phyloP scores from a whole-genome alignment of 2,329 filamentous ascomycete genomes.

The Aspergillus viridinutans region DNA sequence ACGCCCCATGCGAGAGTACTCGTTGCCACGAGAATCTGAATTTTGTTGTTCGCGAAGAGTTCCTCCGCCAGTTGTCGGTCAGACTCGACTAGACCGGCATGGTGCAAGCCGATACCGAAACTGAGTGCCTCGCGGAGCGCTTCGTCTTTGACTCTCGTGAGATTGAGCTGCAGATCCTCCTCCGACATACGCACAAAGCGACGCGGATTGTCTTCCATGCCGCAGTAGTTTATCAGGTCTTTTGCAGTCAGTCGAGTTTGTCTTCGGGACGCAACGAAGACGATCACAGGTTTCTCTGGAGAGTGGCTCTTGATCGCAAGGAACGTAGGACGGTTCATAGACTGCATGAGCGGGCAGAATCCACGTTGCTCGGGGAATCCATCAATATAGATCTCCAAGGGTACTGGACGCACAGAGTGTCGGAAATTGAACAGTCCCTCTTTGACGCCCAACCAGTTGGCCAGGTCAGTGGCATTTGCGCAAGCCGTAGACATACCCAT shows the following conservation, averaged over 20 bases:
- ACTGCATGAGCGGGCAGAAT: conserved; percentile 97
- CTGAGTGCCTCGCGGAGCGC: conserved; percentile 89
- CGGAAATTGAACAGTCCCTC: conserved; percentile 95
- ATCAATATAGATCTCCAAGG: conserved; percentile 93
- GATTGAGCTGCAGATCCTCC: conserved; percentile 82
- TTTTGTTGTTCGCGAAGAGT: conserved; percentile 94
- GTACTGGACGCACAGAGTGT: conserved; percentile 93
- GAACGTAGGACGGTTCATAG: conserved; percentile 97
- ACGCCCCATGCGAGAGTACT: conserved; percentile 98
- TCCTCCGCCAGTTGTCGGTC: conserved; percentile 90
- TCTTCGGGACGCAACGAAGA: conserved; percentile 91
- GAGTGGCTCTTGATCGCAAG: conserved; percentile 95
- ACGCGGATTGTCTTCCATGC: conserved; percentile 96
- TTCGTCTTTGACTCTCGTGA: conserved; percentile 88
- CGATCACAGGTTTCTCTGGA: conserved; percentile 93
- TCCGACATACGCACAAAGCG: conserved; percentile 92
- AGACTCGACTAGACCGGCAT: conserved; percentile 92
- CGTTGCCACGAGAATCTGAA: conserved; percentile 92
- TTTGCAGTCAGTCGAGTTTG: conserved; percentile 94
- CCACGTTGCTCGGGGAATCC: conserved; percentile 92
- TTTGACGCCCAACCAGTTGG: conserved; percentile 95
- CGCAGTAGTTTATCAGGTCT: conserved; percentile 94
- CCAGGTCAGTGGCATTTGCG: conserved; percentile 89
- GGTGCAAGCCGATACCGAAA: conserved; percentile 95
- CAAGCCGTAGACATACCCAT: conserved; percentile 99